A percentile compares a stretch with the other conserved stretches of the same genome.
Evolutionary conservation across 352 stramenopile genomes (phyloP).

Genomic region (Phytopythium chamaehyphon): DNA sequence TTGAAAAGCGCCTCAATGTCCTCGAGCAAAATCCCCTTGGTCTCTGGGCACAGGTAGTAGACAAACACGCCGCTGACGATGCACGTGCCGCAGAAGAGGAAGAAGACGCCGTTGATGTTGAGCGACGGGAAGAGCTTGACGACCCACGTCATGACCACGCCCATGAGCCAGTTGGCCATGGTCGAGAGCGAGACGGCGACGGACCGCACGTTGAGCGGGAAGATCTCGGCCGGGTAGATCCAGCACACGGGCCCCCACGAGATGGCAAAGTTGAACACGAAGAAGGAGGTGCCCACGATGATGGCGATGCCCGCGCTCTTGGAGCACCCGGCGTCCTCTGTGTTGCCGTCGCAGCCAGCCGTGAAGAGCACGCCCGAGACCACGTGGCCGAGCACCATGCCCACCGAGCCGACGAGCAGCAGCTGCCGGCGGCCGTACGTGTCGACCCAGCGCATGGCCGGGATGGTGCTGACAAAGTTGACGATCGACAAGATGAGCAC

Average conservation of each 20-base stretch:
- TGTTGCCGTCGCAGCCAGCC: slow-evolving; percentile 29
- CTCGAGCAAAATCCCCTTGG: slow-evolving; percentile 43
- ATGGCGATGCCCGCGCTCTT: slow-evolving; percentile 37
- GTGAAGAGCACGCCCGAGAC: slow-evolving; percentile 38
- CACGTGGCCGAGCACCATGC: slow-evolving; percentile 43
- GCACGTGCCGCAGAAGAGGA: slow-evolving; percentile 45
- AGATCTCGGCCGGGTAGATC: slow-evolving; percentile 38
- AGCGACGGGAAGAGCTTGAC: slow-evolving; percentile 46
- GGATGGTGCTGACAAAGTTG: slow-evolving; percentile 47
- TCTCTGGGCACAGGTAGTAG: slow-evolving; percentile 48
- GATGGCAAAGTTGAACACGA: slow-evolving; percentile 38
- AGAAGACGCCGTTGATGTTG: slow-evolving; percentile 44
- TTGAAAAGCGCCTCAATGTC: slow-evolving; percentile 56
- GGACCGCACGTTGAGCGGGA: slow-evolving; percentile 33
- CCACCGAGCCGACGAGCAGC: slow-evolving; percentile 30
- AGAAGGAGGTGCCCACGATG: slow-evolving; percentile 37
- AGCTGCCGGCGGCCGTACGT: slow-evolving; percentile 35
- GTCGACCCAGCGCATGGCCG: slow-evolving; percentile 42
- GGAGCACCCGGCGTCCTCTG: slow-evolving; percentile 23
- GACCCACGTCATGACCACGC: slow-evolving; percentile 43
- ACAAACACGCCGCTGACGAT: slow-evolving; percentile 38
- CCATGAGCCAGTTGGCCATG: slow-evolving; percentile 47
- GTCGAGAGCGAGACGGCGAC: slow-evolving; percentile 43
- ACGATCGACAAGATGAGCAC: slow-evolving; percentile 46
- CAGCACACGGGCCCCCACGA: slow-evolving; percentile 32